phyloP scores from a whole-genome alignment of 164 flowering plant genomes.

The grape (Vitis vinifera) region DNA sequence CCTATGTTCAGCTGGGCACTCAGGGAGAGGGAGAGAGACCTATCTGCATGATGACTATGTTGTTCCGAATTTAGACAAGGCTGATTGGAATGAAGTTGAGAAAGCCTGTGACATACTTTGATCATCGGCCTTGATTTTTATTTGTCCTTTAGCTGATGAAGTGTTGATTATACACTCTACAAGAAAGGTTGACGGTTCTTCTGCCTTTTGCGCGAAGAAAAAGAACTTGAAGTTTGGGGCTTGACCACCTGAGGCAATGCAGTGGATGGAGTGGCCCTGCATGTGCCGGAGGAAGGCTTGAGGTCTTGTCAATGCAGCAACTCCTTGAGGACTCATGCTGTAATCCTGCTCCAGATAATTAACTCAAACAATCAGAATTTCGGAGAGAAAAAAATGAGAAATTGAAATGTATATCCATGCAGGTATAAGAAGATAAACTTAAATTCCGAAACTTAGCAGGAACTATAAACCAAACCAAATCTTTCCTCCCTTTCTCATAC shows the following conservation, averaged over 20 bases:
- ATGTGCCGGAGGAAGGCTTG: constrained; percentile 82
- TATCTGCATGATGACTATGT: constrained; percentile 17
- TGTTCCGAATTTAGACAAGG: constrained; percentile 64
- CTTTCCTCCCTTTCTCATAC: too few species aligned
- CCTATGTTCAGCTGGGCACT: background rate
- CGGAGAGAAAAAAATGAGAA: background rate
- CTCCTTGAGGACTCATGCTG: constrained; percentile 69
- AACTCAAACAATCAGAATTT: background rate
- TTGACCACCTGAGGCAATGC: constrained; percentile 98
- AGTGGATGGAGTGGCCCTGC: constrained; percentile 83
- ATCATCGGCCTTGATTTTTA: constrained; percentile 92
- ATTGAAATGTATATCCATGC: too few species aligned
- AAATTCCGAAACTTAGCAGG: background rate
- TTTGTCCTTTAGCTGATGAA: constrained; percentile 75
- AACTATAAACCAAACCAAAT: too few species aligned
- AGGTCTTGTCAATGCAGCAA: constrained; percentile 68
- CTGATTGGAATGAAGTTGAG: constrained; percentile 63
- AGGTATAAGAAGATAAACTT: background rate
- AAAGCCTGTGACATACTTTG: constrained; percentile 68
- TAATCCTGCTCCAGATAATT: constrained; percentile 53
- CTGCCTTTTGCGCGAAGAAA: constrained; percentile 91
- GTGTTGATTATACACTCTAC: constrained; percentile 89
- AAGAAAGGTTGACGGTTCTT: constrained; percentile 64
- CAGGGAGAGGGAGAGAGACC: background rate
- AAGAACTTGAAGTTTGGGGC: constrained; percentile 94